Evolutionary conservation across 805 yeast genomes (phyloP), one percentile per base, ranked within the genome.

Genomic region (Pachysolen tannophilus): DNA sequence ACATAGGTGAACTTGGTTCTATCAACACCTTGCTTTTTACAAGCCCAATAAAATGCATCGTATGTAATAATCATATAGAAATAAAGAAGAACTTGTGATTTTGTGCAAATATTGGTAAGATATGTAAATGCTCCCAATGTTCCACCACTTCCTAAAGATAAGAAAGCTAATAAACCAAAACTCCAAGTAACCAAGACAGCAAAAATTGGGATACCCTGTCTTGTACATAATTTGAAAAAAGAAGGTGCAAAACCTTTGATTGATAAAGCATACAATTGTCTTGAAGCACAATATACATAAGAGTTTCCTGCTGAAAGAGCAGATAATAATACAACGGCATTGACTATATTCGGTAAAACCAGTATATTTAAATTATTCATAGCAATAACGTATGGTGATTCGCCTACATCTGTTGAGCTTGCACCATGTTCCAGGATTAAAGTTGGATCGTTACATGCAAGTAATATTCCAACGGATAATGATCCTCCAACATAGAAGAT

Each of bases 231-330:
- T 13, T 72, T 57, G 48, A 84, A 81, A 35, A 80, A 50, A 11
- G 56, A 55, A 5, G 94, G 94, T 1, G 90, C 90, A 45, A 74
- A 72, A 1, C 87, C 86, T 42, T 69, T 72, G 17, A 68, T 54
- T 0, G 90, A 80, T 56, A 82, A 61, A 3, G 84, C 82, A 50
- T 77, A 77, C n/a, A 82, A 61, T 25, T 53, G 53, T 47, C 72
- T 52, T 8, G 86, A 72, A 1, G 88, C 75, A 39, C 84, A 75
- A 51, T 71, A 82, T 15, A 80, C 71, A 52, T 78, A 78, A 5
- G 88, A 80, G 58, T 83, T 83, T 30, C 92, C 94, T 1, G 94
- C 86, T 20, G 86, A 76, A 43, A 82, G 78, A 0, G 87, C 83
- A 6, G 86, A 69, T 11, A 82, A 63, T 36, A 85, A 64, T 32